Evolutionary conservation across 192 early-diverging fungal species (phyloP), one percentile per base, ranked within the genome.

Genomic region (Rhizoclosmatium globosum): DNA sequence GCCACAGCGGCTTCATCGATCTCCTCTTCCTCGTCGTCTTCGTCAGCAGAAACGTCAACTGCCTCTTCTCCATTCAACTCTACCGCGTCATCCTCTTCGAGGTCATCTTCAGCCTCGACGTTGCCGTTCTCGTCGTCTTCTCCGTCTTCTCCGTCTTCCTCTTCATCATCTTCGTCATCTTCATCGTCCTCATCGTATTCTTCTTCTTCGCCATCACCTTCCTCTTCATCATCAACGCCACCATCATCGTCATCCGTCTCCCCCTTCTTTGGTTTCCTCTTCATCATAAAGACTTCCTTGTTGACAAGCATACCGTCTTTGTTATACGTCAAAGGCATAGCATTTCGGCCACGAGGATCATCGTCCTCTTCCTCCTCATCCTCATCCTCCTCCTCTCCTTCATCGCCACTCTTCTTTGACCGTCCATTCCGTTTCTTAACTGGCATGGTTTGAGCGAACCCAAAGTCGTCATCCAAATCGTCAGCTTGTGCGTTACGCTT

Each of bases 61-160:
- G 80, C 82, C 13, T 46, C 73, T 2, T 74, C 77, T 60, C 79
- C 84, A 47, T 82, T 78, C 23, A 72, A 79, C 31, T 50, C 77
- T 11, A 80, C 83, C 9, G 58, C 65, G 23, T 62, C 82, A 38
- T 76, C 83, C 21, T 77, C 71, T 7, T 85, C 80, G 50, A 46
- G 78, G 21, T 70, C 65, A 44, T 78, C 87, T 19, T 77, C 80
- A 31, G 81, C 80, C 11, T 79, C 93, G 53, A 91, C 71, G 48
- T 61, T n/a, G 76, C 94, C 94, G 0, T 85, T 93, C 47, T 92
- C 76, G 41, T 83, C 13, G 89, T 92, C 84, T 78, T 89, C 82
- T 79, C 83, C 85, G 79, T 86, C 82, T 57, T 82, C 66, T 39
- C 57, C 66, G 39, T 74, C 84, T 59, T 86, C 86, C 11, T 74